A percentile compares a stretch with the other conserved stretches of the same genome.
These are phyloP conservation scores for Pleurotus tuoliensis DNA, from an alignment of 768 basidiomycete species.

Conservation along the genomic window DNA sequence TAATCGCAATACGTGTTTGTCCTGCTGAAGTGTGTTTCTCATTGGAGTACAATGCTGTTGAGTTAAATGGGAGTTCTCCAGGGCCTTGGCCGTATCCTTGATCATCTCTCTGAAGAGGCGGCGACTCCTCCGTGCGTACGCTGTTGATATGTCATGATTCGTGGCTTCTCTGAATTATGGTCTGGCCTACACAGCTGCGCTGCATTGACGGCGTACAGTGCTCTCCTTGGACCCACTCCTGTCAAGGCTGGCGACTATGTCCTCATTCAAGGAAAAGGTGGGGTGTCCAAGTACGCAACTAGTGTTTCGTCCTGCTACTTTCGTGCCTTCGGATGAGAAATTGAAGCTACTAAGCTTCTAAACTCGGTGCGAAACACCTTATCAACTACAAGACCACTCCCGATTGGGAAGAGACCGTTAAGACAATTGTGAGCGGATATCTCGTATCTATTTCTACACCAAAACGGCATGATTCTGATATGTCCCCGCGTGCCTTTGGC, in stretches of 20 bases:
- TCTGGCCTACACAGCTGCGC: slow-evolving; percentile 36
- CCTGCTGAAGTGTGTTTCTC: slow-evolving; percentile 31
- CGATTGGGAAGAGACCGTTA: slow-evolving; percentile 53
- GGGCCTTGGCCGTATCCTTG: slow-evolving; percentile 49
- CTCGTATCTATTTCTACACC: slow-evolving; percentile 8
- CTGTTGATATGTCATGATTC: not conserved
- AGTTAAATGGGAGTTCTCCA: slow-evolving; percentile 12
- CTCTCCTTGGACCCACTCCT: slow-evolving; percentile 42
- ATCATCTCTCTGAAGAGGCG: slow-evolving; percentile 58
- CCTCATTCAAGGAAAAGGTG: slow-evolving; percentile 54
- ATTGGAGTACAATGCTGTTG: too few species aligned
- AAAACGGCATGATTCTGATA: not conserved
- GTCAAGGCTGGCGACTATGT: slow-evolving; percentile 60
- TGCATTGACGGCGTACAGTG: slow-evolving; percentile 62
- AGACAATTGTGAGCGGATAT: slow-evolving; percentile 29
- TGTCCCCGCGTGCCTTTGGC: not conserved
- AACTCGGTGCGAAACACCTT: slow-evolving; percentile 47
- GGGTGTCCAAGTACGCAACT: slow-evolving; percentile 43
- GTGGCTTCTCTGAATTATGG: too few species aligned
- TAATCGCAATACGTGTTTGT: slow-evolving; percentile 51
- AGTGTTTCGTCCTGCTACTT: too few species aligned
- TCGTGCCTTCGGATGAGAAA: slow-evolving; percentile 47
- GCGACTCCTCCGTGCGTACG: slow-evolving; percentile 53
- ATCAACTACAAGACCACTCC: slow-evolving; percentile 61
- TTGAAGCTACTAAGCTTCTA: slow-evolving; percentile 44